These are phyloP conservation scores for Paxillus involutus DNA, from an alignment of 768 basidiomycete species.

Conservation along the genomic window DNA sequence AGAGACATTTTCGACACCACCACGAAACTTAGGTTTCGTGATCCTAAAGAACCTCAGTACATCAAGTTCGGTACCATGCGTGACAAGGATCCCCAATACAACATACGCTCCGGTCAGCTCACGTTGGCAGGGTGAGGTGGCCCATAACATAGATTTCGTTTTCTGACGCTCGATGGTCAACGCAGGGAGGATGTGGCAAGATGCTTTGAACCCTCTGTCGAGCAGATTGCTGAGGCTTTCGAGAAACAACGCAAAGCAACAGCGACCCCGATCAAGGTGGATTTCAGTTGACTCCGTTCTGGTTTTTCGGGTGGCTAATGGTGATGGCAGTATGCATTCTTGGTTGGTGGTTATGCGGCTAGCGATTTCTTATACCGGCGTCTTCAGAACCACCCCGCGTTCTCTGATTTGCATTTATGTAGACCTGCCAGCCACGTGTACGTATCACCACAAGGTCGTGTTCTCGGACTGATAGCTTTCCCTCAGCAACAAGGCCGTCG, in stretches of 20 bases:
- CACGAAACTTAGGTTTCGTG: conserved; percentile 41
- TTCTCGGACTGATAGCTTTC: background rate
- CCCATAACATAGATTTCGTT: background rate
- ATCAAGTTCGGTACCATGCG: conserved; percentile 38
- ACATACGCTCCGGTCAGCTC: conserved; percentile 38
- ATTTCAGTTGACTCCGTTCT: background rate
- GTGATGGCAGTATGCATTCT: conserved; percentile 33
- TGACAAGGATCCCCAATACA: conserved; percentile 32
- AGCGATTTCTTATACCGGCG: conserved; percentile 45
- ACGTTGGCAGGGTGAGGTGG: conserved; percentile 35
- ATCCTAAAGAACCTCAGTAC: conserved; percentile 32
- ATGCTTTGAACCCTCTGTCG: conserved; percentile 44
- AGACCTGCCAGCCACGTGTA: conserved; percentile 52
- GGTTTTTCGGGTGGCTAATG: background rate
- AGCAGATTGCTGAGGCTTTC: conserved; percentile 34
- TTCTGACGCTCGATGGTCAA: background rate
- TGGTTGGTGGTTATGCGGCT: conserved; percentile 53
- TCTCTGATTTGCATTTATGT: conserved; percentile 38
- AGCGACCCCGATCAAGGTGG: conserved; percentile 18
- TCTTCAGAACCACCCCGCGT: conserved; percentile 38
- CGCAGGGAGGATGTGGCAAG: conserved; percentile 34
- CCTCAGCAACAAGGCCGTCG: conserved; percentile 42
- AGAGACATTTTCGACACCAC: conserved; percentile 33
- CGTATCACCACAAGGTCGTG: conserved; percentile 7
- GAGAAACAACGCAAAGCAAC: conserved; percentile 14